phyloP scores from a whole-genome alignment of 1,139 yeast species.

The Debaryomycetaceae sp. region DNA sequence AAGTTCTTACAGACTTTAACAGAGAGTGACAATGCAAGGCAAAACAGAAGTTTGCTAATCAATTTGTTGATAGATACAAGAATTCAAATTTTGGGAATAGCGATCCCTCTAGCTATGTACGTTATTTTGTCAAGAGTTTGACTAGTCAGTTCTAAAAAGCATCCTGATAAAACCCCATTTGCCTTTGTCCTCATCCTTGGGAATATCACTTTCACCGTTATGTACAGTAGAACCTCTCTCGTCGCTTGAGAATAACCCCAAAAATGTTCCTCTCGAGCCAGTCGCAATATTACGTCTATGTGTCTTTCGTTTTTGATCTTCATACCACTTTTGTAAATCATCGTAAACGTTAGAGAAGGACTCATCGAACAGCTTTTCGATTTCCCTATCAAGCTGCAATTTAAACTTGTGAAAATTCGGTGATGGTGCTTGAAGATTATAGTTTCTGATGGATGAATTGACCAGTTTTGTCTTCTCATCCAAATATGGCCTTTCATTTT shows the following conservation, averaged over 20 bases:
- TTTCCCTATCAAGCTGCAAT: slow-evolving; percentile 50
- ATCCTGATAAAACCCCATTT: too few relatives aligned
- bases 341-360: slow-evolving; percentile 9
- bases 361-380: slow-evolving; percentile 20
- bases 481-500: slow-evolving; percentile 31
- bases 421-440: slow-evolving; percentile 78
- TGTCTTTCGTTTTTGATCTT: slow-evolving; percentile 13
- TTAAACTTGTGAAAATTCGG: slow-evolving; percentile 66
- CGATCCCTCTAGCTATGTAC: slow-evolving; percentile 5
- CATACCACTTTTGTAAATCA: slow-evolving; percentile 16
- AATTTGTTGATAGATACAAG: slow-evolving; percentile 8
- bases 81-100: slow-evolving; percentile 5
- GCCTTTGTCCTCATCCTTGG: too few relatives aligned
- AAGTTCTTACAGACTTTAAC: slow-evolving; percentile 35
- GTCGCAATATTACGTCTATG: not conserved
- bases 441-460: slow-evolving; percentile 63
- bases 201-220: too few relatives aligned
- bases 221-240: not conserved
- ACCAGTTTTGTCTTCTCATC: slow-evolving; percentile 43
- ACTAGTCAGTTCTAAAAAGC: too few relatives aligned
- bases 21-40: slow-evolving; percentile 3
- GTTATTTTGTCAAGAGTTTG: not conserved
- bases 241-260: not conserved
- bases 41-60: slow-evolving; percentile 13
- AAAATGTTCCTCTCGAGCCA: not conserved